phyloP scores from a whole-genome alignment of 164 flowering plant genomes.

The Vitis rotundifolia region DNA sequence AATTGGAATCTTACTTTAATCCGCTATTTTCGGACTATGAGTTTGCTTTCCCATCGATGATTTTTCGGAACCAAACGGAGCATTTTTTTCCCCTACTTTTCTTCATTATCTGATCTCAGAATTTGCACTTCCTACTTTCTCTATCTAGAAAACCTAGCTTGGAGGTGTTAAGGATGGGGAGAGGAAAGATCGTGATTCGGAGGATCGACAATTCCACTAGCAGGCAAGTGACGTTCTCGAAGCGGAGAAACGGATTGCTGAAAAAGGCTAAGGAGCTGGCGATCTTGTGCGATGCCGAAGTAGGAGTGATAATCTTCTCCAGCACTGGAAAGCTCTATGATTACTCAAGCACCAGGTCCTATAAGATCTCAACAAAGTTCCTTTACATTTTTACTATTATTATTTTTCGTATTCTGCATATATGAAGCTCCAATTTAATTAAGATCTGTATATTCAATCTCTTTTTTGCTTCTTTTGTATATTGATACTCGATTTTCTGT shows the following conservation, averaged over 20 bases:
- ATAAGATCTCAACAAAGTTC: conserved; percentile 4
- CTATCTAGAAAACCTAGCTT: neutral
- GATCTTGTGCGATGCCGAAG: conserved; percentile 40
- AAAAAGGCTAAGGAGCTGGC: conserved; percentile 44
- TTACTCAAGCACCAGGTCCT: conserved; percentile 35
- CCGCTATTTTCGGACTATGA: too few species aligned
- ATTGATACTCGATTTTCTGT: too few species aligned
- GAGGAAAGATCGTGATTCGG: conserved; percentile 39
- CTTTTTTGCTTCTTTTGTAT: too few species aligned
- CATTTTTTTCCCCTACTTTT: neutral
- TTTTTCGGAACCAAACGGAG: too few species aligned
- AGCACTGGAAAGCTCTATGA: conserved; percentile 41
- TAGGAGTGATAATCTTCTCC: conserved; percentile 40
- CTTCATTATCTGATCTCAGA: neutral
- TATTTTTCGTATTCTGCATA: neutral
- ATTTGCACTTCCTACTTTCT: neutral
- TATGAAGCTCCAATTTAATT: too few species aligned
- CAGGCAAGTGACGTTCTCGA: conserved; percentile 44
- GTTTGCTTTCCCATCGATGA: too few species aligned
- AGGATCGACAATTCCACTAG: conserved; percentile 44
- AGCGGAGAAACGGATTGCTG: conserved; percentile 39
- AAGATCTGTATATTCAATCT: neutral
- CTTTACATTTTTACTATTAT: neutral
- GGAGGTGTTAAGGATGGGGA: conserved; percentile 24
- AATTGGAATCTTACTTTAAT: too few species aligned